Evolutionary conservation across 768 basidiomycete genomes (phyloP), one percentile per base, ranked within the genome.

Genomic region (Gelatoporia subvermispora): DNA sequence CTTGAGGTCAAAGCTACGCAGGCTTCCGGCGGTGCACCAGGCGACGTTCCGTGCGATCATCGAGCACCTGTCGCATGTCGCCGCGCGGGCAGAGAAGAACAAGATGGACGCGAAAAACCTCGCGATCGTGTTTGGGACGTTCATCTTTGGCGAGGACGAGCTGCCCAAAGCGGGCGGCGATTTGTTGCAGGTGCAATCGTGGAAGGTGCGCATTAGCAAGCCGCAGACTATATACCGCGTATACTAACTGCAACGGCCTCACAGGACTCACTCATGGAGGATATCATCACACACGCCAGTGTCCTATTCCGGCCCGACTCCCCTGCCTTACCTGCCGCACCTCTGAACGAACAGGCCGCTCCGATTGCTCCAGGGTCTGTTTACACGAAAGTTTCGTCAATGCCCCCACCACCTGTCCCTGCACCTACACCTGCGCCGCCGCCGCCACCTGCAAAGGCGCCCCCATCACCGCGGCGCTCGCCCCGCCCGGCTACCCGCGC

Each of bases 51-150:
- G 81, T 55, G 79, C 83, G 8, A 61, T 94, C 22, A 65, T 94
- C 17, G 93, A 94, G 54, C 93, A 95, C 64, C 77, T 96, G 16
- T 72, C 84, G 2, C 77, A 84, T 13, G 82, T 96, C 13, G 77
- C 81, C 2, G 69, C 81, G 4, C 72, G 73, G 31, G 73, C 74
- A 18, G 81, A 84, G 22, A 82, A 78, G 62, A 96, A 94, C 63
- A 95, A 94, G 67, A 96, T 96, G 93, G 93, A 93, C 58, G 73
- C 84, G 3, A 92, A 85, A 72, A 96, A 95, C 61, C 71, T 96
- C 20, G 89, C 92, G 3, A 93, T 96, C 41, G 84, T 93, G 3
- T 94, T 95, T 68, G 86, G 87, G 17, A 74, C 82, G 8, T 90
- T 92, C 20, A 80, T 96, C 41, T 93, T 96, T 56, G 93, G 93